Percentiles rank a stretch among this genome's conserved stretches.
Conservation (phyloP, 495 filamentous ascomycete species). For the Penicillium malachiteum region DNA sequence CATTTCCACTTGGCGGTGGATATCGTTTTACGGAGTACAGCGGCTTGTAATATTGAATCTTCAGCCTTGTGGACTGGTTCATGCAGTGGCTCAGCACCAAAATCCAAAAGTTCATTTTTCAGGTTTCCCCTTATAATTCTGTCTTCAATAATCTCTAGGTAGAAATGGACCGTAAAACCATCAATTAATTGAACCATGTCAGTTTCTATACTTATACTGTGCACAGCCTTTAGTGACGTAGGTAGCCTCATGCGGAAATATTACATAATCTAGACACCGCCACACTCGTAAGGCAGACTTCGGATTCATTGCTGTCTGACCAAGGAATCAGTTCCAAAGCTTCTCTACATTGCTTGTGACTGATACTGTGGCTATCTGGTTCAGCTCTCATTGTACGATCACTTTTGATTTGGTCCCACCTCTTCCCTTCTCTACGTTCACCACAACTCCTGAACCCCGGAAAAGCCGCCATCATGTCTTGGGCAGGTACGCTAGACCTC, state of each 20-base stretch:
- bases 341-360: background rate
- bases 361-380: background rate
- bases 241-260: constrained; percentile 15
- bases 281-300: constrained; percentile 10
- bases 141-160: background rate
- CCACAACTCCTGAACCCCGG: background rate
- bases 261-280: constrained; percentile 17
- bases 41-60: background rate
- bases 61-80: constrained; percentile 6
- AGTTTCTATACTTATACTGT: background rate
- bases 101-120: no score
- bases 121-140: background rate
- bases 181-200: no score
- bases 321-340: background rate
- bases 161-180: background rate
- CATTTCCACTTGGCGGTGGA: constrained; percentile 11
- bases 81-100: background rate
- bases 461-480: constrained; percentile 55
- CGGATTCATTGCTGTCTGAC: background rate
- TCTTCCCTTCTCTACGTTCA: no score
- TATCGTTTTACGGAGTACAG: background rate
- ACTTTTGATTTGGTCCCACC: no score
- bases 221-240: constrained; percentile 18
- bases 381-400: background rate
- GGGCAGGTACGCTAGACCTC: constrained; percentile 52